These are phyloP conservation scores for Perkinsus marinus DNA, from an alignment of 169 alveolate species.

Conservation along the genomic window DNA sequence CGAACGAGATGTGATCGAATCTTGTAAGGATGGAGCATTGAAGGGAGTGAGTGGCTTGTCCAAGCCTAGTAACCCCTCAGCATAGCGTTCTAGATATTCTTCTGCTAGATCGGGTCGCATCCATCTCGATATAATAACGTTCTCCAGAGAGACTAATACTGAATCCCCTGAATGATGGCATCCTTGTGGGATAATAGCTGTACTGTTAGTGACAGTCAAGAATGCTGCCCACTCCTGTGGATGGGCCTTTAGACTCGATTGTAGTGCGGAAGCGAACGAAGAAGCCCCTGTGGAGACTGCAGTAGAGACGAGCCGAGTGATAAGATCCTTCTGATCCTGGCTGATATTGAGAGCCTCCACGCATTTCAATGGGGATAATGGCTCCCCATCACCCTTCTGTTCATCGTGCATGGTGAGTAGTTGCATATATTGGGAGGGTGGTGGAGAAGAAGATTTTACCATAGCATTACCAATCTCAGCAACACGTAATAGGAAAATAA, in stretches of 20 bases:
- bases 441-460: neutral
- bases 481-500: neutral
- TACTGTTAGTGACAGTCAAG: neutral
- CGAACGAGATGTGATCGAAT: neutral
- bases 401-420: neutral
- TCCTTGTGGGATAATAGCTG: neutral
- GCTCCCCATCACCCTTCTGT: neutral
- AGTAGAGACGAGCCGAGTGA: neutral
- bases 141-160: neutral
- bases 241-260: neutral
- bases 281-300: neutral
- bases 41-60: neutral
- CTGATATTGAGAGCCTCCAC: neutral
- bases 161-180: neutral
- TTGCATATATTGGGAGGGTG: neutral
- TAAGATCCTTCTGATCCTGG: neutral
- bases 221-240: neutral
- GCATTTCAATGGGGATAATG: neutral
- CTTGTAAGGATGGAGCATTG: neutral
- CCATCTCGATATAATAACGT: neutral
- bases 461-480: neutral
- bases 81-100: neutral
- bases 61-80: neutral
- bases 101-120: neutral
- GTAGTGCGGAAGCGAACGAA: neutral